Percentiles rank a stretch among this genome's conserved stretches.
These are phyloP conservation scores for Haematococcus lacustris DNA, from an alignment of 139 green algal genomes.

Conservation along the genomic window DNA sequence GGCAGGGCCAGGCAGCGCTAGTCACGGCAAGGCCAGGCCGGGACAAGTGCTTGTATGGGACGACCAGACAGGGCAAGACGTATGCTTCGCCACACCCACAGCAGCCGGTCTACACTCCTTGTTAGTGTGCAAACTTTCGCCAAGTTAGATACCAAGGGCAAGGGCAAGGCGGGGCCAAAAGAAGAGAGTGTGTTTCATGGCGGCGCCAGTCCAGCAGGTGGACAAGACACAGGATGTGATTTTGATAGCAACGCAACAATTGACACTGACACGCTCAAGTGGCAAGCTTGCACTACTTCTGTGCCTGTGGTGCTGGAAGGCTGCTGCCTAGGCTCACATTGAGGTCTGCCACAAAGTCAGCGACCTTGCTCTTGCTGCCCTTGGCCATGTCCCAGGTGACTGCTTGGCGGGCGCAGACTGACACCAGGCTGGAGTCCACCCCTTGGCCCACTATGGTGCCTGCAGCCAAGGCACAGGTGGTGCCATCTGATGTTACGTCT, in stretches of 20 bases:
- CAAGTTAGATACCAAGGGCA: not conserved
- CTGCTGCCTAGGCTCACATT: not conserved
- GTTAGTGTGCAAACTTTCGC: conserved; percentile 5
- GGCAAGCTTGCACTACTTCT: not conserved
- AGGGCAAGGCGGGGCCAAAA: too few species aligned
- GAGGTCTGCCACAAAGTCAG: conserved; percentile 23
- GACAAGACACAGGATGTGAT: too few species aligned
- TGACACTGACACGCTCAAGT: not conserved
- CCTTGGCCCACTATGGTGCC: too few species aligned
- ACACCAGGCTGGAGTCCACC: too few species aligned
- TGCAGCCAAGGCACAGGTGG: too few species aligned
- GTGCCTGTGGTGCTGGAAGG: not conserved
- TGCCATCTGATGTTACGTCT: too few species aligned
- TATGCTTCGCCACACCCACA: not conserved
- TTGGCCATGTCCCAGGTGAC: conserved; percentile 15
- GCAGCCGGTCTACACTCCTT: not conserved
- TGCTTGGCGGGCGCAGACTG: conserved; percentile 19
- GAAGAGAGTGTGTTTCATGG: not conserved
- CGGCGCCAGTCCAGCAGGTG: not conserved
- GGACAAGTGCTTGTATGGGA: too few species aligned
- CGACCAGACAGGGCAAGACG: not conserved
- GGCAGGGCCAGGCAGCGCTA: too few species aligned
- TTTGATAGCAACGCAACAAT: too few species aligned
- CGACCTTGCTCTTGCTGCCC: not conserved
- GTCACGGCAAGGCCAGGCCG: too few species aligned